Evolutionary conservation across 768 basidiomycete species (phyloP).

Genomic region (Hygrophorus pudorinus): DNA sequence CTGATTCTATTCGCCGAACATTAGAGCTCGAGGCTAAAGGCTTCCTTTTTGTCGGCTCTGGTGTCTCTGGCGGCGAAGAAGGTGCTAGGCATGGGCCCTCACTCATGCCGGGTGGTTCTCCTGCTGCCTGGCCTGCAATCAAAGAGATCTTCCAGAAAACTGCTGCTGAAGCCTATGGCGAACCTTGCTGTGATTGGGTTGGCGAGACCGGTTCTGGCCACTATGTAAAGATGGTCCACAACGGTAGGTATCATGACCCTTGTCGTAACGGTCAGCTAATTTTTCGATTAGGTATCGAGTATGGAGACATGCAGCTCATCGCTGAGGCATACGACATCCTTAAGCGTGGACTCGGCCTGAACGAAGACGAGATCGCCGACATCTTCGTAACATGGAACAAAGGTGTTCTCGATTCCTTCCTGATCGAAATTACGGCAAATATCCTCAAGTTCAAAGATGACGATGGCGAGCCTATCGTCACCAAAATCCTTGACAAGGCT

Average conservation of each 20-base stretch:
- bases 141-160: conserved; percentile 99
- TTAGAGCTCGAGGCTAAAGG: conserved; percentile 92
- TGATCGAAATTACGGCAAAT: conserved; percentile 96
- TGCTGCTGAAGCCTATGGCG: conserved; percentile 87
- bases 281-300: conserved; percentile 76
- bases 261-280: no score
- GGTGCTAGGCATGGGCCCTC: conserved; percentile 96
- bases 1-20: conserved; percentile 92
- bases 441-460: conserved; percentile 97
- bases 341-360: conserved; percentile 85
- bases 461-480: conserved; percentile 83
- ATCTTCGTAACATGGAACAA: conserved; percentile 96
- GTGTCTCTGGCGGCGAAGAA: conserved; percentile 99
- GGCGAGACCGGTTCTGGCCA: conserved; percentile 92
- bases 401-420: conserved; percentile 98
- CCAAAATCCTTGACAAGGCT: conserved; percentile 91
- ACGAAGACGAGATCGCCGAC: conserved; percentile 84
- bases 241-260: conserved; percentile 40
- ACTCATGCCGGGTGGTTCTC: conserved; percentile 96
- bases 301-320: conserved; percentile 99
- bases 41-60: conserved; percentile 93
- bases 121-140: conserved; percentile 91
- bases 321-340: conserved; percentile 99
- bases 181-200: conserved; percentile 99
- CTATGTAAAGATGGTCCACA: conserved; percentile 99